A percentile compares a stretch with the other conserved stretches of the same genome.
These are phyloP conservation scores for Globisporangium viniferum DNA, from an alignment of 352 stramenopile genomes.

Conservation along the genomic window DNA sequence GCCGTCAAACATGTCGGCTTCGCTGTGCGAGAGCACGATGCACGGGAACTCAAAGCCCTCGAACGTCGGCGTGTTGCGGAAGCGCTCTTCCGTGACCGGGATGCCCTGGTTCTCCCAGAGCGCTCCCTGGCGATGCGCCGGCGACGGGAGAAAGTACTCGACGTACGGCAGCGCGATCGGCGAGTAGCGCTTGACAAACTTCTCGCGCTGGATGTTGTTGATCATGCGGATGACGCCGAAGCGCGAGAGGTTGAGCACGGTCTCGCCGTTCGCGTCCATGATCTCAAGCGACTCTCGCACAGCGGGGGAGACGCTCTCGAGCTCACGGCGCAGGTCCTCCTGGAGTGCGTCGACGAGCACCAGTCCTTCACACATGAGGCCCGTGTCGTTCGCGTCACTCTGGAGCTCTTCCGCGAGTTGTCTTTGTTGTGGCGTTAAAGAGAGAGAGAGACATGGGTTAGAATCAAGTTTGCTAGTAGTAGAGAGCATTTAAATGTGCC, in stretches of 20 bases:
- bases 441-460: no score
- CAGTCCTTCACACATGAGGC: constrained; percentile 45
- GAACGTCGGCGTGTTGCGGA: constrained; percentile 28
- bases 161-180: constrained; percentile 50
- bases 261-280: constrained; percentile 66
- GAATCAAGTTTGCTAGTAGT: no score
- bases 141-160: constrained; percentile 61
- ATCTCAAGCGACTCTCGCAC: constrained; percentile 47
- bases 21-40: constrained; percentile 68
- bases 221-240: constrained; percentile 71
- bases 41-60: constrained; percentile 50
- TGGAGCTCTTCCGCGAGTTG: constrained; percentile 46
- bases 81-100: constrained; percentile 54
- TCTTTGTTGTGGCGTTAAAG: background rate
- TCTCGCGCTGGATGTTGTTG: constrained; percentile 57
- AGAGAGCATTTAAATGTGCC: background rate
- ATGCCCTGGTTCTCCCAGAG: constrained; percentile 57
- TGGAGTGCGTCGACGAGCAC: constrained; percentile 74
- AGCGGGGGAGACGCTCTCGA: constrained; percentile 60
- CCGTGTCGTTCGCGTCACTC: constrained; percentile 14
- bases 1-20: constrained; percentile 60
- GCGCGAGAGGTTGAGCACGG: constrained; percentile 45
- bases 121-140: constrained; percentile 54
- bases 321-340: constrained; percentile 54
- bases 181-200: constrained; percentile 55